phyloP scores from a whole-genome alignment of 768 basidiomycete species.

The Boletales sp. region DNA sequence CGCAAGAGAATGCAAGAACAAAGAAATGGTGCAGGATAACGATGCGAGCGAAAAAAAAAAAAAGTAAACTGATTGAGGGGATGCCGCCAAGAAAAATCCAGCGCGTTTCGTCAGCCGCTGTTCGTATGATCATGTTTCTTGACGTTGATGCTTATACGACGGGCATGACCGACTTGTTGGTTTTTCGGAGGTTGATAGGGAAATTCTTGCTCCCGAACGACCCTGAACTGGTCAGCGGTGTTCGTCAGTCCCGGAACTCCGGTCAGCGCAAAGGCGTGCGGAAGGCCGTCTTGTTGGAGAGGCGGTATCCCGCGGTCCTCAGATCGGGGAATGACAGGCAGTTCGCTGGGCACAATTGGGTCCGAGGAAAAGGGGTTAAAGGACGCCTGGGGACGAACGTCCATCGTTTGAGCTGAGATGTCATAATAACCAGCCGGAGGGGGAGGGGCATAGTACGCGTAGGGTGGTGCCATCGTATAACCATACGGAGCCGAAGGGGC shows the following conservation, averaged over 20 bases:
- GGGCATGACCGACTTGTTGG: constrained; percentile 36
- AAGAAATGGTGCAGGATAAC: not conserved
- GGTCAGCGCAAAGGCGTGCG: not conserved
- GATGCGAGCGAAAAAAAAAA: not conserved
- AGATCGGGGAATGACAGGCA: constrained; percentile 10
- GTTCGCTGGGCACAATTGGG: constrained; percentile 2
- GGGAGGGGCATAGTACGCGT: constrained; percentile 11
- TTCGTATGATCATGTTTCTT: constrained; percentile 21
- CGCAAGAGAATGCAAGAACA: not conserved
- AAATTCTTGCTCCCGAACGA: constrained; percentile 17
- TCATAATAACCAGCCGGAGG: constrained; percentile 3
- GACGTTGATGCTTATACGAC: constrained; percentile 37
- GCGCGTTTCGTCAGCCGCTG: constrained; percentile 7
- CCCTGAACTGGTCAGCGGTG: not conserved
- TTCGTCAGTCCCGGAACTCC: not conserved
- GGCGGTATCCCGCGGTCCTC: constrained; percentile 6
- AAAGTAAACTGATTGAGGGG: too few relatives aligned
- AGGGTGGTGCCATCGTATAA: constrained; percentile 2
- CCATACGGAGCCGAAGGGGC: constrained; percentile 5
- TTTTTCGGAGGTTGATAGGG: constrained; percentile 32
- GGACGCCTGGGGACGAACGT: not conserved
- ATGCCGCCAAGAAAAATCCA: not conserved
- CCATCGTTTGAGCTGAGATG: not conserved
- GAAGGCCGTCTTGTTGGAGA: not conserved
- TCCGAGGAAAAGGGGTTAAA: constrained; percentile 24